phyloP scores from a whole-genome alignment of 179 eudicot species.

The Carnegiea gigantea region DNA sequence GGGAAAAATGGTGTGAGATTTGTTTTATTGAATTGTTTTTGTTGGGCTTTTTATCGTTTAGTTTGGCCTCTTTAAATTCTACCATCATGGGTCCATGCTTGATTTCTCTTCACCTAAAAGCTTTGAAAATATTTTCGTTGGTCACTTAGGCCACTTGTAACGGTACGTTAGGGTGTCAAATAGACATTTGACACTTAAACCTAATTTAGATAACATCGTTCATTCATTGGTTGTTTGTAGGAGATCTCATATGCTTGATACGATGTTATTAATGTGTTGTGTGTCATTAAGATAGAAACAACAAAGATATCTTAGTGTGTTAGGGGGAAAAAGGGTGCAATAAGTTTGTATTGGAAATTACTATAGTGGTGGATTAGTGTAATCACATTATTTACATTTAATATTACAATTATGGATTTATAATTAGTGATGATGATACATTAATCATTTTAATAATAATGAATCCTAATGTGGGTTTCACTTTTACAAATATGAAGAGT shows the following conservation, averaged over 20 bases:
- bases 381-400: no score
- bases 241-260: neutral
- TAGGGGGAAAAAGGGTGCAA: no score
- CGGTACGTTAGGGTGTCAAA: neutral
- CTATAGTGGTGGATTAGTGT: no score
- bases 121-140: neutral
- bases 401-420: no score
- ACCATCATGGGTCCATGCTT: constrained; percentile 6
- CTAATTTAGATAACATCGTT: neutral
- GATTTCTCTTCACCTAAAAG: constrained; percentile 25
- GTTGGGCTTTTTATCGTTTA: constrained; percentile 8
- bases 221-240: neutral
- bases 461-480: no score
- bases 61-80: neutral
- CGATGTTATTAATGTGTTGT: neutral
- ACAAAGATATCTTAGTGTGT: no score
- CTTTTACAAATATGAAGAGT: no score
- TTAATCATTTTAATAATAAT: no score
- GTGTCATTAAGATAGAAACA: neutral
- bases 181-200: neutral
- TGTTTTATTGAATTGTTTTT: neutral
- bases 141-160: neutral
- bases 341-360: no score
- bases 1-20: neutral
- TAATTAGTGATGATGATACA: no score